Evolutionary conservation across 495 filamentous ascomycete species (phyloP), one percentile per base, ranked within the genome.

Genomic region (Hypoxylon crocopeplum): DNA sequence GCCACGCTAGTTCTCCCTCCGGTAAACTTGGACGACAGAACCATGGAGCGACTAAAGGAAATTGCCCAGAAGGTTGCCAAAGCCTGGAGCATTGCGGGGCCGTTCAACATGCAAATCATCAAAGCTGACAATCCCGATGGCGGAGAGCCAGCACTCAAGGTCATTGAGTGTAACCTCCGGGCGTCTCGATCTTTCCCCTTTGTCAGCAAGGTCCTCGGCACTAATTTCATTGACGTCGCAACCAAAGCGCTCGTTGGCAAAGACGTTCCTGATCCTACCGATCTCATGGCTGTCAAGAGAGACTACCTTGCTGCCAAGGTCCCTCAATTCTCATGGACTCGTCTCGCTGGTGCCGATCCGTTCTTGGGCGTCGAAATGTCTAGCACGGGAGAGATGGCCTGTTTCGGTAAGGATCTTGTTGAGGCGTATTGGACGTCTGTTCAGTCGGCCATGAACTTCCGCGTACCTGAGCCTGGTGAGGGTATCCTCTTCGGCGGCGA

Each of bases 21-120:
- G 0, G 86, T 78, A 25, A 86, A 79, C 67, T 83, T 98, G 13
- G 88, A 93, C 56, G 78, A 89, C 63, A 74, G 73, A 44, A 87
- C 86, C 51, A 88, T 96, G 82, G 83, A 80, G 53, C 89, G 94
- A 39, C 82, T 96, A 48, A 97, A 97, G 83, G 90, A 89, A 61
- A 97, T 98, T 58, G 93, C 94, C 10, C 74, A 91, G 76, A 98
- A 96, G 84, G 92, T 98, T 20, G 93, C 93, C 55, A 91, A 94
- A 75, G 93, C 94, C 38, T 97, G 93, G 91, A 93, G 80, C 67
- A 97, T 98, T 73, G 97, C 91, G 13, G 93, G 93, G 34, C 93
- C 93, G 29, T 98, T 97, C 85, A 98, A 98, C 82, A 97, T 98
- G 94, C 93, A 98, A 76, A 95, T 98, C 75, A 98, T 98, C 83